A percentile compares a stretch with the other conserved stretches of the same genome.
These are phyloP conservation scores for Penicillium bialowiezense DNA, from an alignment of 495 filamentous ascomycete genomes.

Conservation along the genomic window DNA sequence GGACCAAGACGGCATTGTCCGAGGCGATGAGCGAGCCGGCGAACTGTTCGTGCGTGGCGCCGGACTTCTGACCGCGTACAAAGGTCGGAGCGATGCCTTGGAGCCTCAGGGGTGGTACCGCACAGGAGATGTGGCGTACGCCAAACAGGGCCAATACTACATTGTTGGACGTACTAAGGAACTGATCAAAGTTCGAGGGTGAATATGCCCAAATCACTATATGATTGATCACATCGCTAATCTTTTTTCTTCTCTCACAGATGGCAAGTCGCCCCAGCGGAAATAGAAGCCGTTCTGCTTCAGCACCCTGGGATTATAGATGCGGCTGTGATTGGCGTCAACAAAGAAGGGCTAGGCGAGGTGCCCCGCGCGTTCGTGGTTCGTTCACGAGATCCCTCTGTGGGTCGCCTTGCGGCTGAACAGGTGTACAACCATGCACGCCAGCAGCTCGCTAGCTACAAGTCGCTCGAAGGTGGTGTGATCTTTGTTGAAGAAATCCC, in stretches of 20 bases:
- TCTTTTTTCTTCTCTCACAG: slow-evolving; percentile 16
- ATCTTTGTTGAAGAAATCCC: slow-evolving; percentile 73
- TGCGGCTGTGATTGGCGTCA: slow-evolving; percentile 75
- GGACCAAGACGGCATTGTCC: slow-evolving; percentile 50
- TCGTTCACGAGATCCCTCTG: slow-evolving; percentile 28
- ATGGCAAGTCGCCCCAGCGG: slow-evolving; percentile 80
- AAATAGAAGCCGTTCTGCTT: slow-evolving; percentile 76
- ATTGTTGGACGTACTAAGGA: slow-evolving; percentile 79
- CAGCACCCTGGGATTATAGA: slow-evolving; percentile 66
- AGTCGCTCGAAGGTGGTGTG: slow-evolving; percentile 68
- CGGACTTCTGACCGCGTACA: slow-evolving; percentile 36
- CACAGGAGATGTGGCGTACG: slow-evolving; percentile 73
- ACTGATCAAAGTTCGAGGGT: slow-evolving; percentile 68
- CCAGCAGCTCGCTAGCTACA: slow-evolving; percentile 60
- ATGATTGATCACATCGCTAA: too few relatives aligned
- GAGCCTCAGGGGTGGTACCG: slow-evolving; percentile 67
- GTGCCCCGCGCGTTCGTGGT: slow-evolving; percentile 74
- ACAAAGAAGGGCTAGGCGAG: slow-evolving; percentile 56
- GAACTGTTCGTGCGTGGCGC: slow-evolving; percentile 52
- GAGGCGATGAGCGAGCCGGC: slow-evolving; percentile 45
- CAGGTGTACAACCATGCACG: slow-evolving; percentile 63
- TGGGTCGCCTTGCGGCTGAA: slow-evolving; percentile 43
- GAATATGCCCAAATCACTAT: slow-evolving; percentile 12
- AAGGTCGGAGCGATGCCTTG: slow-evolving; percentile 37
- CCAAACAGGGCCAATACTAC: slow-evolving; percentile 55